Conservation (phyloP, 805 yeast species). For the Suhomyces emberorum region DNA sequence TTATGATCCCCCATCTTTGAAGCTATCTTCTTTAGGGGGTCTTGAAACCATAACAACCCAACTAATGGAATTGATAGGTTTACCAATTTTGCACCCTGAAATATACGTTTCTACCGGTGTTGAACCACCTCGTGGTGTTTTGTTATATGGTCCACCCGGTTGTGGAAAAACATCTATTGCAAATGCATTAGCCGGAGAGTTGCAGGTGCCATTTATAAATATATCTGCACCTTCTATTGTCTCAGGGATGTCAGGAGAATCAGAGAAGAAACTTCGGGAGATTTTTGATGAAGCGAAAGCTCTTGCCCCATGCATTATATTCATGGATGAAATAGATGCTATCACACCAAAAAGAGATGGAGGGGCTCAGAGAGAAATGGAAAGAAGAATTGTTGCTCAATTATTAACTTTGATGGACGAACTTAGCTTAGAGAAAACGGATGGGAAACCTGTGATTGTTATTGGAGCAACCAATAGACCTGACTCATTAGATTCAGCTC, state of each 20-base stretch:
- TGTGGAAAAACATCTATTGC: conserved; percentile 98
- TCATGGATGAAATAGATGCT: conserved; percentile 96
- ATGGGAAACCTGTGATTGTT: conserved; percentile 88
- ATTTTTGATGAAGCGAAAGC: conserved; percentile 88
- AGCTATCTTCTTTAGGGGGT: conserved; percentile 81
- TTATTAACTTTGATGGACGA: conserved; percentile 93
- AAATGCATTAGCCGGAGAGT: conserved; percentile 91
- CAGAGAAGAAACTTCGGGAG: conserved; percentile 91
- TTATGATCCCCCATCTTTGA: conserved; percentile 66
- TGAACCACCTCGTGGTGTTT: conserved; percentile 90
- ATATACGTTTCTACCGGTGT: conserved; percentile 84
- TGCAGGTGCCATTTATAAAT: conserved; percentile 87
- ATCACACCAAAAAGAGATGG: conserved; percentile 98
- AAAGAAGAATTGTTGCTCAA: conserved; percentile 93
- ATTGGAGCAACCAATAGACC: conserved; percentile 98
- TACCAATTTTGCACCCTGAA: conserved; percentile 93
- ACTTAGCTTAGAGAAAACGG: conserved; percentile 79
- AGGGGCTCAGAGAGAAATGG: conserved; percentile 95
- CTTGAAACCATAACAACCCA: conserved; percentile 81
- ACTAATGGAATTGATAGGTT: conserved; percentile 83
- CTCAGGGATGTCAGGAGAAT: conserved; percentile 99
- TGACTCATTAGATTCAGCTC: conserved; percentile 89
- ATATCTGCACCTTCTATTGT: conserved; percentile 95
- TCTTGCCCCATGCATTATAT: conserved; percentile 88
- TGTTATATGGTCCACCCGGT: conserved; percentile 98